These are phyloP conservation scores for Xylariales sp. DNA, from an alignment of 2,329 filamentous ascomycete species.

Conservation along the genomic window DNA sequence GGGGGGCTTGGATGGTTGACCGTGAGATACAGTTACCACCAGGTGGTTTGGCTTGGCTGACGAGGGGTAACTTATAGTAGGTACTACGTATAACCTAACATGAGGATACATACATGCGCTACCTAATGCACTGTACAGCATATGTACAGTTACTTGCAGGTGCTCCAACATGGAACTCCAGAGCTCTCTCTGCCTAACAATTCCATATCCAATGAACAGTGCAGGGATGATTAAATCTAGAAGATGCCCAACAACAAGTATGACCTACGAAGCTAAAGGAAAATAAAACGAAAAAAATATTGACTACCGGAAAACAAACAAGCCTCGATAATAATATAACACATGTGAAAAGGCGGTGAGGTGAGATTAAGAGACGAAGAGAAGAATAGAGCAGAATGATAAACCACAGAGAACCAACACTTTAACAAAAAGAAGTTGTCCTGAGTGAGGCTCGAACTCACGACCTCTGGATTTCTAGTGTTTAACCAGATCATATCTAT, in stretches of 20 bases:
- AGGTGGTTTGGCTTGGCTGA: slow-evolving; percentile 30
- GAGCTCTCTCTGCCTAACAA: slow-evolving; percentile 19
- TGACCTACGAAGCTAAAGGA: background rate
- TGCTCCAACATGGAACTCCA: slow-evolving; percentile 15
- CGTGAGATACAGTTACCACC: slow-evolving; percentile 19
- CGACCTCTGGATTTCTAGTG: slow-evolving; percentile 56
- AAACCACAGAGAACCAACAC: too few species aligned
- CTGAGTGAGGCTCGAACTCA: slow-evolving; percentile 62
- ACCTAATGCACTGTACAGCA: slow-evolving; percentile 34
- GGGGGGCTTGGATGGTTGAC: slow-evolving; percentile 31
- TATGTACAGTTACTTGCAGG: slow-evolving; percentile 30
- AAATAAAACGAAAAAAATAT: background rate
- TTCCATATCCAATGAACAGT: slow-evolving; percentile 13
- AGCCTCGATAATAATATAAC: too few species aligned
- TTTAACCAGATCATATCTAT: slow-evolving; percentile 34
- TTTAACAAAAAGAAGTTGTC: slow-evolving; percentile 44
- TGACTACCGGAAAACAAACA: background rate
- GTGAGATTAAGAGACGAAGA: background rate
- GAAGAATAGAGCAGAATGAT: background rate
- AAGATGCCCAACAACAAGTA: slow-evolving; percentile 22
- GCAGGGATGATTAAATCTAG: background rate
- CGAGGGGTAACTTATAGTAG: slow-evolving; percentile 30
- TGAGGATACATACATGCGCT: slow-evolving; percentile 11
- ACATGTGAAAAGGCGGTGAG: too few species aligned
- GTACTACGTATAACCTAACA: slow-evolving; percentile 8